These are phyloP conservation scores for Umbellularia californica DNA, from an alignment of 164 flowering plant species.

Conservation along the genomic window DNA sequence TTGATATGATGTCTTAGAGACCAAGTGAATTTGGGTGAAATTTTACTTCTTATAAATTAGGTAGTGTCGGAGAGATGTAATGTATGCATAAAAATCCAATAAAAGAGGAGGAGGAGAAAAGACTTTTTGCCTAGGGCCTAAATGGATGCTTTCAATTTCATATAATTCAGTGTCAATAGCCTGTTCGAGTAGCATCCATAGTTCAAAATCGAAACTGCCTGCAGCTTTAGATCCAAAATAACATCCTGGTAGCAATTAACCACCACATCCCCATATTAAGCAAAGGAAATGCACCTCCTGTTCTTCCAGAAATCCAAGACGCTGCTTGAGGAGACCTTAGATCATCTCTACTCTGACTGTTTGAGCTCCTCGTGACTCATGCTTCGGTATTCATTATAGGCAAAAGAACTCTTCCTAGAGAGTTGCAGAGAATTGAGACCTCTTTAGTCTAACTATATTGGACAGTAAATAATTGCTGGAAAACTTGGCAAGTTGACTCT, in stretches of 20 bases:
- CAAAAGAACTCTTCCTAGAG: too few species aligned
- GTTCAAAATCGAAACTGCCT: slow-evolving; percentile 71
- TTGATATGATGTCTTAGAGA: too few species aligned
- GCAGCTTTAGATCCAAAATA: background rate
- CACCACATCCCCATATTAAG: background rate
- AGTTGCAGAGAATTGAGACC: too few species aligned
- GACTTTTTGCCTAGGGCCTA: slow-evolving; percentile 60
- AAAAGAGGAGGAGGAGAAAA: background rate
- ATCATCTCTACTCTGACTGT: background rate
- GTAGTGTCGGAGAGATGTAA: too few species aligned
- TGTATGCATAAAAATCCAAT: too few species aligned
- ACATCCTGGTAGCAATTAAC: background rate
- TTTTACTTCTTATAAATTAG: too few species aligned
- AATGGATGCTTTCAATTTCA: slow-evolving; percentile 75
- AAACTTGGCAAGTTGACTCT: background rate
- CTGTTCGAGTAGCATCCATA: slow-evolving; percentile 67
- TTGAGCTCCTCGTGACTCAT: too few species aligned
- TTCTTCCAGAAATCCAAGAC: slow-evolving; percentile 20
- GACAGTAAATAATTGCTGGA: rapidly evolving
- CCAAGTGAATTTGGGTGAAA: too few species aligned
- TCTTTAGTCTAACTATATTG: too few species aligned
- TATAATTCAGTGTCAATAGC: slow-evolving; percentile 80
- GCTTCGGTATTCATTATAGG: too few species aligned
- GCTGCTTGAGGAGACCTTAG: slow-evolving; percentile 12
- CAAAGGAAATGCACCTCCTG: slow-evolving; percentile 17